Evolutionary conservation across 2,329 filamentous ascomycete species (phyloP), one percentile per base, ranked within the genome.

Genomic region (Chaetomiaceae sp.): DNA sequence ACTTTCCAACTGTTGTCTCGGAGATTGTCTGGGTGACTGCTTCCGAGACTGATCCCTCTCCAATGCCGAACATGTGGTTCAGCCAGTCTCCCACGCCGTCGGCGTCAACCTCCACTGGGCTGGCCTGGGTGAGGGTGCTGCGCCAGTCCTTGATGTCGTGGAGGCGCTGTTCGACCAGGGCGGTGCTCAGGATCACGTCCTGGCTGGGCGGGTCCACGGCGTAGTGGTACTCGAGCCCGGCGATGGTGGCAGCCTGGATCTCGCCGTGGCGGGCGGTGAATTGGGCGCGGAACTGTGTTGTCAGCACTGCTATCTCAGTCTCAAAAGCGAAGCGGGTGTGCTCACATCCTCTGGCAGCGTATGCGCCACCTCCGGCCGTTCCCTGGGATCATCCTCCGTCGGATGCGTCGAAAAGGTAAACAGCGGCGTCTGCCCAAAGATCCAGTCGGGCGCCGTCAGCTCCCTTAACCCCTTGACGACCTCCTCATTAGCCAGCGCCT

Each of bases 341-440:
- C 75, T 66, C 64, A 79, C 78, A 11, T 27, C 38, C 5, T 47
- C 9, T 6, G 54, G 51, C 25, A 56, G 17, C 1, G 4, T 38
- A 71, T 71, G 55, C 4, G 74, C 75, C 3, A 86, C 69, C 20
- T 72, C 68, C 12, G 82, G 81, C 36, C 82, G 73, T 55, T 77
- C 70, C 52, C 83, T 72, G 52, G 81, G 73, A 69, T 87, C 76
- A 38, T 82, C 74, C 58, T 82, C 74, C 57, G 77, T 78, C 34
- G 85, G 71, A 67, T 80, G 72, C 3, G 80, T 84, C 3, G 81
- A 83, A 61, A 92, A 84, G 7, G 79, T 83, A 68, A 96, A 96
- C 51, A 85, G 85, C 1, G 91, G 91, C 2, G 91, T 96, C 71
- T 96, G 91, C 2, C 81, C 81, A 69, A 87, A 96, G 54, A 87